Evolutionary conservation across 805 yeast genomes (phyloP).

Genomic region (Grigorovia transvaalensis): DNA sequence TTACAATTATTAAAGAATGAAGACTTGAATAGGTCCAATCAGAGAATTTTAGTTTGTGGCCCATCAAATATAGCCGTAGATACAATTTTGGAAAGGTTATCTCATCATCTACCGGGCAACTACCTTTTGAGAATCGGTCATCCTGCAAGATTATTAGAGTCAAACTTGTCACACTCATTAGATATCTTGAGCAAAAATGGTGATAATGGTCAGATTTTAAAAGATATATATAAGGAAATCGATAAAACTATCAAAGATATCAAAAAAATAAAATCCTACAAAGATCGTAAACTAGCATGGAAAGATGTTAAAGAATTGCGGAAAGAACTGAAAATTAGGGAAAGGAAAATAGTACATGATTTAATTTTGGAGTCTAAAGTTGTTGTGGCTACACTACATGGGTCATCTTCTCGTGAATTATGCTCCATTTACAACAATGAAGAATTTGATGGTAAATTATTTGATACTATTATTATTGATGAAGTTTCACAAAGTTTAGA

Average conservation of each 20-base stretch:
- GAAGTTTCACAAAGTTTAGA: conserved; percentile 92
- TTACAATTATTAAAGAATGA: conserved; percentile 52
- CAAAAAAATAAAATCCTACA: conserved; percentile 51
- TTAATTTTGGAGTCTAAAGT: conserved; percentile 54
- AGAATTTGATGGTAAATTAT: conserved; percentile 30
- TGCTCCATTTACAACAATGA: conserved; percentile 35
- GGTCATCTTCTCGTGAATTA: conserved; percentile 67
- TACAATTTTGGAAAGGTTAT: conserved; percentile 72
- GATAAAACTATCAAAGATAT: conserved; percentile 44
- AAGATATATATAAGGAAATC: conserved; percentile 65
- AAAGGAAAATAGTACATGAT: conserved; percentile 49
- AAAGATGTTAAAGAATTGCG: conserved; percentile 55
- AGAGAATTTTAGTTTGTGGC: conserved; percentile 76
- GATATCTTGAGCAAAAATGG: conserved; percentile 57
- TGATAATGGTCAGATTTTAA: conserved; percentile 49
- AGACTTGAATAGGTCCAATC: conserved; percentile 6
- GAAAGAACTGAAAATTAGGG: conserved; percentile 60
- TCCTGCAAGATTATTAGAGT: conserved; percentile 70
- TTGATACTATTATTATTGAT: conserved; percentile 80
- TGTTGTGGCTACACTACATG: conserved; percentile 77
- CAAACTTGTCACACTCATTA: conserved; percentile 59
- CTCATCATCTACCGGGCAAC: conserved; percentile 33
- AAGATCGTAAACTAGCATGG: conserved; percentile 60
- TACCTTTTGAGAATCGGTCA: conserved; percentile 80
- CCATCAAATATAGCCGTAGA: conserved; percentile 92